Evolutionary conservation across 2,329 filamentous ascomycete genomes (phyloP).

Genomic region (Trichoderma sp.): DNA sequence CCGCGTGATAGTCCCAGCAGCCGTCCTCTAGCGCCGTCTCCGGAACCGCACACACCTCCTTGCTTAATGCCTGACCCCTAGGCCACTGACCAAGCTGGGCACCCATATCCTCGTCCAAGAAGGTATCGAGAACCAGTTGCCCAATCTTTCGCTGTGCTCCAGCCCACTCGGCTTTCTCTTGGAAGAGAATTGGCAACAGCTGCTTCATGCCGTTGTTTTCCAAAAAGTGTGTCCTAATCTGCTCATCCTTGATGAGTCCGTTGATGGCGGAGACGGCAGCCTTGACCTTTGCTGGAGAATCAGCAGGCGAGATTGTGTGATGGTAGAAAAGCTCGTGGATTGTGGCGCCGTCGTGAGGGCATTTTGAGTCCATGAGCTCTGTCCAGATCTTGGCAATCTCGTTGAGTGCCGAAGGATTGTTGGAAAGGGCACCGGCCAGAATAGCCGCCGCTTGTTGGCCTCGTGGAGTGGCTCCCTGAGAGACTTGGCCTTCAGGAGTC

Average conservation of each 20-base stretch:
- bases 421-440: slow-evolving; percentile 60
- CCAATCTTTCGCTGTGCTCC: slow-evolving; percentile 55
- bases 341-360: slow-evolving; percentile 32
- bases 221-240: slow-evolving; percentile 59
- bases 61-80: slow-evolving; percentile 35
- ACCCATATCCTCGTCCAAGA: slow-evolving; percentile 66
- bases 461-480: slow-evolving; percentile 36
- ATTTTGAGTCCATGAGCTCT: slow-evolving; percentile 41
- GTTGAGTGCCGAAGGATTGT: slow-evolving; percentile 63
- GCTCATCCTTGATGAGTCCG: slow-evolving; percentile 56
- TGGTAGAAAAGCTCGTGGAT: slow-evolving; percentile 46
- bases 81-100: slow-evolving; percentile 61
- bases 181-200: slow-evolving; percentile 54
- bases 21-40: slow-evolving; percentile 45
- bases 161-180: slow-evolving; percentile 50
- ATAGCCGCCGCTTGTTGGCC: slow-evolving; percentile 58
- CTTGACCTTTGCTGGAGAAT: slow-evolving; percentile 35
- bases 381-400: slow-evolving; percentile 53
- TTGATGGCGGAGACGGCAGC: slow-evolving; percentile 54
- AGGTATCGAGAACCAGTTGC: slow-evolving; percentile 63
- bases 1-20: slow-evolving; percentile 61
- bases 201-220: slow-evolving; percentile 53
- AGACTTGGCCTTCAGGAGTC: slow-evolving; percentile 30
- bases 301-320: slow-evolving; percentile 38
- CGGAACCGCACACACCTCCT: slow-evolving; percentile 39